Percentiles rank a stretch among this genome's conserved stretches.
Evolutionary conservation across 257 asterid genomes (phyloP).

Genomic region (Galeopsis tetrahit): DNA sequence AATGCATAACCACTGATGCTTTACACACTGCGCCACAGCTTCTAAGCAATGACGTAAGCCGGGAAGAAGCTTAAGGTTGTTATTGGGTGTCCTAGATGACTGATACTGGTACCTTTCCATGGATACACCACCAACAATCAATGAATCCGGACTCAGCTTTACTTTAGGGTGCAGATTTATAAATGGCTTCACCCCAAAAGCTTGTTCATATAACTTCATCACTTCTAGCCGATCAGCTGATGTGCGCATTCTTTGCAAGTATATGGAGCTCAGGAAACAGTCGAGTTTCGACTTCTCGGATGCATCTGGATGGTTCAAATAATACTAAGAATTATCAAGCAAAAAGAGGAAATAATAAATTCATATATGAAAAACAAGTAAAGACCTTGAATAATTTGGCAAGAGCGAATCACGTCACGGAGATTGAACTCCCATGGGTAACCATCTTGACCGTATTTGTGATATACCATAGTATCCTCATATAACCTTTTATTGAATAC

Average conservation of each 20-base stretch:
- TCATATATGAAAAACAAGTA: constrained; percentile 20
- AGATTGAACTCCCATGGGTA: constrained; percentile 99
- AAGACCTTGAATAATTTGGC: constrained; percentile 81
- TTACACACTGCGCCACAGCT: constrained; percentile 72
- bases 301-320: constrained; percentile 54
- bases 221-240: constrained; percentile 77
- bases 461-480: constrained; percentile 74
- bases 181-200: constrained; percentile 67
- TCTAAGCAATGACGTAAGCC: constrained; percentile 69
- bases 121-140: constrained; percentile 63
- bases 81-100: constrained; percentile 49
- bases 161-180: constrained; percentile 70
- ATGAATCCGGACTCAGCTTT: constrained; percentile 54
- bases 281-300: constrained; percentile 49
- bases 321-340: constrained; percentile 18
- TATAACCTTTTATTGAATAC: constrained; percentile 72
- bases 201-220: constrained; percentile 64
- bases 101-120: constrained; percentile 59
- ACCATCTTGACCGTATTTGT: constrained; percentile 85
- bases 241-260: constrained; percentile 95
- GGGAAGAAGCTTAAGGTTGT: constrained; percentile 73
- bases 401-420: constrained; percentile 93
- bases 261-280: constrained; percentile 85
- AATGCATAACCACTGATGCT: constrained; percentile 92
- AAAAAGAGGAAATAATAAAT: constrained; percentile 30